phyloP scores from a whole-genome alignment of 2,329 filamentous ascomycete genomes.

The Colletotrichum costaricense region DNA sequence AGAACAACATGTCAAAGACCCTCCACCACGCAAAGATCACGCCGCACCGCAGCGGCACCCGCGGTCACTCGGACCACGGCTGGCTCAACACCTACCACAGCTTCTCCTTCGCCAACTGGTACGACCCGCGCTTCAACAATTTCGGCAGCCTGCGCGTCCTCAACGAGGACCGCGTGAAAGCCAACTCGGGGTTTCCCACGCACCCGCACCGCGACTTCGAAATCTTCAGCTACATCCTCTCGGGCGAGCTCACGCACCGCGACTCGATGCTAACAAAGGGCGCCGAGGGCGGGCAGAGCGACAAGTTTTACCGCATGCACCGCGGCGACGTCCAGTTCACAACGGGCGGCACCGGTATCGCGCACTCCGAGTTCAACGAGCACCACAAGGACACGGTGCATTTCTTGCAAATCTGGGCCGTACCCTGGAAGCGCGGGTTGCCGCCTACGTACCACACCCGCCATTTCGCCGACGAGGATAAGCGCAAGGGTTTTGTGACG shows the following conservation, averaged over 20 bases:
- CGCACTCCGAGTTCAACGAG: conserved; percentile 87
- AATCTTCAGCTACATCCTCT: conserved; percentile 90
- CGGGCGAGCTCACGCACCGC: conserved; percentile 86
- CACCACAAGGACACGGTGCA: conserved; percentile 77
- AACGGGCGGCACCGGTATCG: conserved; percentile 83
- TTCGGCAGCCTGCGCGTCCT: conserved; percentile 86
- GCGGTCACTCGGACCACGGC: conserved; percentile 84
- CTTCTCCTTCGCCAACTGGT: conserved; percentile 83
- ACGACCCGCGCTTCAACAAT: conserved; percentile 73
- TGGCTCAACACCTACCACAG: conserved; percentile 91
- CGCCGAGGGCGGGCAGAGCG: conserved; percentile 66
- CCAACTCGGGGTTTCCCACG: conserved; percentile 82
- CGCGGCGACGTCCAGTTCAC: conserved; percentile 91
- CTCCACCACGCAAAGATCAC: conserved; percentile 78
- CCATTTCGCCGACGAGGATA: conserved; percentile 78
- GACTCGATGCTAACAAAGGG: conserved; percentile 85
- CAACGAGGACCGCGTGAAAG: conserved; percentile 86
- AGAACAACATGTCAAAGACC: conserved; percentile 69
- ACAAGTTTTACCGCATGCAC: conserved; percentile 77
- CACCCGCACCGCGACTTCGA: conserved; percentile 89
- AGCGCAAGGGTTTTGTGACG: conserved; percentile 76
- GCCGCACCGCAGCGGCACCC: conserved; percentile 76
- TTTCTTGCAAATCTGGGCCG: conserved; percentile 90
- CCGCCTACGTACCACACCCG: conserved; percentile 81
- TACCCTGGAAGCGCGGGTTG: conserved; percentile 80